Percentiles rank a stretch among this genome's conserved stretches.
These are phyloP conservation scores for Psilocybe sp. DNA, from an alignment of 768 basidiomycete species.

Conservation along the genomic window DNA sequence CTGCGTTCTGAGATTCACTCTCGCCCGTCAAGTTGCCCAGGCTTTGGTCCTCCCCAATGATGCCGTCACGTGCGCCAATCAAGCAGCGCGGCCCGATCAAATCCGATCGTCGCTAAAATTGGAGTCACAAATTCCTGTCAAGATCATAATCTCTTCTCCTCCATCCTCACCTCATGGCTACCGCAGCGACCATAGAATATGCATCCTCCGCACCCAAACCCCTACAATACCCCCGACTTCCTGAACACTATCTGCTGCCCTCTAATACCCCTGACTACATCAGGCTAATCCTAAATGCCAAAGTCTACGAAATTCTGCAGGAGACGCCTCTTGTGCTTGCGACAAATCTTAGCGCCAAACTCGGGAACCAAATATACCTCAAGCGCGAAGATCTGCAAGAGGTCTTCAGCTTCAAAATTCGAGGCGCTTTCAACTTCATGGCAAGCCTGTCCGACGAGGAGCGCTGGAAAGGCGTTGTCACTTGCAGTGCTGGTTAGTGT, in stretches of 20 bases:
- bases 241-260: slow-evolving; percentile 61
- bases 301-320: slow-evolving; percentile 85
- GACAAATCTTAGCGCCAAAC: slow-evolving; percentile 77
- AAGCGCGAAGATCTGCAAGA: slow-evolving; percentile 97
- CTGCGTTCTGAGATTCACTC: not conserved
- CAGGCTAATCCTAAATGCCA: slow-evolving; percentile 81
- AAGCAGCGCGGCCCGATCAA: too few species aligned
- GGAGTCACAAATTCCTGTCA: slow-evolving; percentile 1
- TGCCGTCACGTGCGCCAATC: not conserved
- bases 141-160: slow-evolving; percentile 6
- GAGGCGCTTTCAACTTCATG: slow-evolving; percentile 99
- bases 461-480: slow-evolving; percentile 95
- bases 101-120: slow-evolving; percentile 8
- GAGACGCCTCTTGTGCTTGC: slow-evolving; percentile 91
- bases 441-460: slow-evolving; percentile 83
- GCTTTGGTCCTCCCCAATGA: too few species aligned
- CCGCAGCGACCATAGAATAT: slow-evolving; percentile 60
- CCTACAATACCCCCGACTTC: slow-evolving; percentile 62
- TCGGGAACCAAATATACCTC: slow-evolving; percentile 93
- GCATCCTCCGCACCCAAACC: slow-evolving; percentile 68
- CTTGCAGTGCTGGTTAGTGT: slow-evolving; percentile 95
- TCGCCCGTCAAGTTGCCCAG: too few species aligned
- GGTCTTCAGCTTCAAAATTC: slow-evolving; percentile 98
- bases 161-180: slow-evolving; percentile 29
- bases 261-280: slow-evolving; percentile 83